Base-by-base conservation (phyloP, 768 basidiomycete genomes). In the Suillus clintonianus region DNA sequence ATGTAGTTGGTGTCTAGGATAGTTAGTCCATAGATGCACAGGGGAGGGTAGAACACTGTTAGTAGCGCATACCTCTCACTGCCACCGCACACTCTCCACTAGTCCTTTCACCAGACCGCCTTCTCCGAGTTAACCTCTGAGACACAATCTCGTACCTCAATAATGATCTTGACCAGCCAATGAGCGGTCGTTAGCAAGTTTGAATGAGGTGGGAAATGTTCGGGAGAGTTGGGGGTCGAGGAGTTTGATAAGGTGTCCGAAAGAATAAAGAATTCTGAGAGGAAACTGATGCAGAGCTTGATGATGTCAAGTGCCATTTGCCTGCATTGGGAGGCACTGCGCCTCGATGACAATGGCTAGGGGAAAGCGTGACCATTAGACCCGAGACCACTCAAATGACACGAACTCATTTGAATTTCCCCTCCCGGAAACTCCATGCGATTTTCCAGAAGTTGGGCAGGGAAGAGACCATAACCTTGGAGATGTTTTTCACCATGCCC, bases 361-460 rank as follows among this genome's bases (percentile, higher is more conserved):
- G 62, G 48, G 70, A 43, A 69, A 68, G 55, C 42, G 36, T 32
- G 4, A 27, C 17, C 19, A n/a, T 75, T 22, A 62, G 54, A 30
- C 6, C 50, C 10, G 19, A 10, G 17, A 14, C 24, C 17, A 48
- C 39, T 24, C 24, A 8, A 47, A 42, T 3, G 22, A 41, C 53
- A 45, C 34, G 39, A 59, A 72, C 95, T 84, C 89, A 94, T 74
- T 88, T 90, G 74, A 92, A 95, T 75, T 92, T 95, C 5, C 97
- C 97, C 48, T 97, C 95, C 79, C 96, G 87, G 71, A 95, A 97
- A 27, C 86, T 88, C 75, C 87, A 92, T 2, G 92, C 89, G 55
- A 99, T 92, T 72, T 89, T 91, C 94, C 95, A 97, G 78, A 98
- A 98, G 69, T 86, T 93, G 15, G 97, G 95, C 27, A 99, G 83